These are phyloP conservation scores for Citrus maxima DNA, from an alignment of 345 rosid genomes.

Conservation along the genomic window DNA sequence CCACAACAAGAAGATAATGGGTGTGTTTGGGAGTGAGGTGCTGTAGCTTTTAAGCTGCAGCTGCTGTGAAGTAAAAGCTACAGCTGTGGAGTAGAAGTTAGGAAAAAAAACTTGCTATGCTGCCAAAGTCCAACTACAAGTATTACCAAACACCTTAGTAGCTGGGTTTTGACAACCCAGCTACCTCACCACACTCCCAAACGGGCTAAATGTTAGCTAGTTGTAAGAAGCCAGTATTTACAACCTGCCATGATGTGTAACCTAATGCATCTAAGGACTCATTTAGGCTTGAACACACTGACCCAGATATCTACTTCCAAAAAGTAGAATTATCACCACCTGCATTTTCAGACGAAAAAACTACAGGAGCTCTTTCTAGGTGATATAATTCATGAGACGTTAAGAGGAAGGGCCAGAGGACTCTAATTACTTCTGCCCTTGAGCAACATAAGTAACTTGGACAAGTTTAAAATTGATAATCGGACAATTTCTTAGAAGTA, in stretches of 20 bases:
- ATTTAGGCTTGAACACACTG: background rate
- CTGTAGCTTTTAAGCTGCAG: too few relatives aligned
- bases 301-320: background rate
- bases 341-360: background rate
- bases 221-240: background rate
- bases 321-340: background rate
- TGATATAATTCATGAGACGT: background rate
- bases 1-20: background rate
- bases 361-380: background rate
- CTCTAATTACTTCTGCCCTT: background rate
- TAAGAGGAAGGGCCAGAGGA: background rate
- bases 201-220: background rate
- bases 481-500: background rate
- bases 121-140: too few relatives aligned
- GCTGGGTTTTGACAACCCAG: accelerated
- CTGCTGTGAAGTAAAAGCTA: too few relatives aligned
- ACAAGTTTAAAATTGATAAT: background rate
- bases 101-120: too few relatives aligned
- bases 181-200: too few relatives aligned
- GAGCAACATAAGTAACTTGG: background rate
- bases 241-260: background rate
- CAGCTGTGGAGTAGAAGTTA: too few relatives aligned
- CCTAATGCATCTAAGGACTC: conserved; percentile 2
- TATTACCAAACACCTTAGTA: too few relatives aligned
- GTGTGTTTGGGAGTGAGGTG: too few relatives aligned